Evolutionary conservation across 805 yeast species (phyloP), one percentile per base, ranked within the genome.

Genomic region (Tetrapisispora taiwanensis): DNA sequence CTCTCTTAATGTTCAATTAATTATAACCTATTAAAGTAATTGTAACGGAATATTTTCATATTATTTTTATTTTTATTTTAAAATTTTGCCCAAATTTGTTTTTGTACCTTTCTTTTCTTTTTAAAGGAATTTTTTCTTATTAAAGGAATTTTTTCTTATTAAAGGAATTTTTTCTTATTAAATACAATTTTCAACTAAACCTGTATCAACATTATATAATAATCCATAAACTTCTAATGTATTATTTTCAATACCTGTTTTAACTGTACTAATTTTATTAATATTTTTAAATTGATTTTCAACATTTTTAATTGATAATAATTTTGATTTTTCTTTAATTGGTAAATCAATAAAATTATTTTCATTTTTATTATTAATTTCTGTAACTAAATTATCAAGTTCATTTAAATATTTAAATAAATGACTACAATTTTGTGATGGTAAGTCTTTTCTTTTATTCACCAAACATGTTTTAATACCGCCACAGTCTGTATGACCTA

Each of bases 401-500:
- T 78, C 78, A 54, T 81, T 86, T 52, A 89, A 67, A 45, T 69
- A 66, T 27, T 56, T 47, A 46, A 55, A 53, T 30, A 69, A 48
- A 43, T 65, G 59, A 1, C 52, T 39, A 50, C 67, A 63, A 10
- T 75, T 76, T 79, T 30, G 88, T 88, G 30, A 80, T 69, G 38
- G 43, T 24, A 58, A 41, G 4, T 52, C 47, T 22, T 53, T 49
- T 30, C 60, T 48, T 54, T 78, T 75, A 46, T 76, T 70, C 2
- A 80, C 72, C 39, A 89, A 66, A 8, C 88, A 78, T 19, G 95
- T 87, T 78, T 84, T 78, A 41, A 86, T 78, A 27, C 96, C 97
- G 41, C 95, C 96, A 71, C 97, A 89, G 63, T 86, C 95, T 28
- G 92, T 83, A 66, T 89, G 97, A 3, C 97, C 97, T 65, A 95